Evolutionary conservation across 108 stramenopile genomes (phyloP).

Genomic region (Phaeodactylum tricornutum): DNA sequence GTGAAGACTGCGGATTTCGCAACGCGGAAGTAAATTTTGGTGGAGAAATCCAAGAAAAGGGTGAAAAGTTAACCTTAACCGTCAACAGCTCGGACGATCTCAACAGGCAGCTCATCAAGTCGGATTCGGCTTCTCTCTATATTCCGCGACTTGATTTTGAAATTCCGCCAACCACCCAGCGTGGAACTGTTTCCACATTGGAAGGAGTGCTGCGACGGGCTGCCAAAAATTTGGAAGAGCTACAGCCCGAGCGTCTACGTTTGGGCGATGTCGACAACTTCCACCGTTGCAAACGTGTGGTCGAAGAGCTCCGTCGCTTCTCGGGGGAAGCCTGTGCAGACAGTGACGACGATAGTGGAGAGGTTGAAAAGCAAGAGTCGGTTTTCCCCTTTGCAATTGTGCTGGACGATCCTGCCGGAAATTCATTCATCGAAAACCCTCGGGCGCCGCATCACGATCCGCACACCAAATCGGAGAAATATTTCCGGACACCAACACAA

Average conservation of each 20-base stretch:
- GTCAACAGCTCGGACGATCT: constrained; percentile 38
- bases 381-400: constrained; percentile 51
- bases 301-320: constrained; percentile 7
- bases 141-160: constrained; percentile 63
- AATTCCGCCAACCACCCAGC: constrained; percentile 66
- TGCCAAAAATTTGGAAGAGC: constrained; percentile 15
- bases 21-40: constrained; percentile 62
- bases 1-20: constrained; percentile 29
- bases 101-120: constrained; percentile 72
- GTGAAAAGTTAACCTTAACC: constrained; percentile 28
- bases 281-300: constrained; percentile 26
- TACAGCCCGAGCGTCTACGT: constrained; percentile 27
- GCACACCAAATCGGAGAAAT: constrained; percentile 15
- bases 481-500: constrained; percentile 29
- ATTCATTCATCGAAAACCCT: constrained; percentile 63
- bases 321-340: constrained; percentile 9
- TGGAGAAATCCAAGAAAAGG: constrained; percentile 61
- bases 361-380: background rate
- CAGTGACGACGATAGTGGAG: constrained; percentile 13
- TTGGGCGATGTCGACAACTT: constrained; percentile 38
- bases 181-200: constrained; percentile 60
- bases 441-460: constrained; percentile 27
- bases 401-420: constrained; percentile 66
- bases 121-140: constrained; percentile 48
- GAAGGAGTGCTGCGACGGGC: constrained; percentile 44